phyloP scores from a whole-genome alignment of 2,329 filamentous ascomycete species.

The Monilinia fructicola region DNA sequence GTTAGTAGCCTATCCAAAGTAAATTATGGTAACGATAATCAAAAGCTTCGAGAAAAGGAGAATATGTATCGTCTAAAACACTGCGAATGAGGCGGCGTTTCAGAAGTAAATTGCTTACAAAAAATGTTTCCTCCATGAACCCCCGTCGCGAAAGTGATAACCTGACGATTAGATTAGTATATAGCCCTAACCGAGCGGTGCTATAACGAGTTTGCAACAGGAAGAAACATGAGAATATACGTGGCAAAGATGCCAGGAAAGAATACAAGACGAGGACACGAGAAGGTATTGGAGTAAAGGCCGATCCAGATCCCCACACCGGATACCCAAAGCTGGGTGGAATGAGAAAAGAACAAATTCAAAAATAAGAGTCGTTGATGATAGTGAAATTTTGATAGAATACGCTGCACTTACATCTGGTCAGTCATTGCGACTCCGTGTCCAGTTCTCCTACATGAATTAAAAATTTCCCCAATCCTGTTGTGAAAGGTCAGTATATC shows the following conservation, averaged over 20 bases:
- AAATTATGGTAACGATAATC: neutral
- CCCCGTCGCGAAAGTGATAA: slow-evolving; percentile 68
- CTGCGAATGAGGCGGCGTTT: no score
- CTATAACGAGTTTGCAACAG: neutral
- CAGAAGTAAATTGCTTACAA: slow-evolving; percentile 41
- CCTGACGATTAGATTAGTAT: slow-evolving; percentile 11
- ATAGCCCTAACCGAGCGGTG: neutral
- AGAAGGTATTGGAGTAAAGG: neutral
- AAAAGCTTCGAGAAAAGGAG: neutral
- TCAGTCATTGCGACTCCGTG: slow-evolving; percentile 80
- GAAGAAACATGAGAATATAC: neutral
- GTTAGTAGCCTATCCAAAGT: neutral
- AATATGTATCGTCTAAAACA: no score
- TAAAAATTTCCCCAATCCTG: slow-evolving; percentile 62
- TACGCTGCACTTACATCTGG: slow-evolving; percentile 50
- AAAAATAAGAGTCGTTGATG: no score
- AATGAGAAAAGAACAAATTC: neutral
- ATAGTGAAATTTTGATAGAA: neutral
- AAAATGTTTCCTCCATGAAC: slow-evolving; percentile 73
- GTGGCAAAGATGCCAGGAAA: neutral
- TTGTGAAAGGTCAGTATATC: neutral
- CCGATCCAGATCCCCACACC: neutral
- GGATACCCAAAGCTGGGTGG: neutral
- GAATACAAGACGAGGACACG: neutral
- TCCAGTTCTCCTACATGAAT: slow-evolving; percentile 64